Evolutionary conservation across 23 red algal species (phyloP).

Genomic region (Cyanidium caldarium): DNA sequence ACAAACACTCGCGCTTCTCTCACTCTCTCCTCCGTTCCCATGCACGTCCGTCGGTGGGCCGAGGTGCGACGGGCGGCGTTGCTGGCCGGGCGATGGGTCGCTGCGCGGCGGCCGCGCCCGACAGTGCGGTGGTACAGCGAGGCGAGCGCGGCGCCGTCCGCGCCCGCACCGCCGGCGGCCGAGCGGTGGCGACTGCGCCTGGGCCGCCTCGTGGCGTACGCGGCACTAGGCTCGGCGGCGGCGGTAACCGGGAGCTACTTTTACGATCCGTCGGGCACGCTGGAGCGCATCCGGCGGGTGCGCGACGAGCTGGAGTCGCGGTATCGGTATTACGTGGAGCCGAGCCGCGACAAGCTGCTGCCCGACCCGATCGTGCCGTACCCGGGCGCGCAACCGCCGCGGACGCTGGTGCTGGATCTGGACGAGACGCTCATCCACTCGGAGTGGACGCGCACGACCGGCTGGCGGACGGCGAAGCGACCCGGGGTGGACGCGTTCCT

Average conservation of each 20-base stretch:
- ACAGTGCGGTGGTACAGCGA: too few relatives aligned
- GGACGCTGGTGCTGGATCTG: conserved; percentile 81
- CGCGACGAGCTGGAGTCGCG: not conserved
- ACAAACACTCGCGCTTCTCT: too few relatives aligned
- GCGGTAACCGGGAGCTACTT: not conserved
- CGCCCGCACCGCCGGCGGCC: too few relatives aligned
- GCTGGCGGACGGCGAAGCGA: conserved; percentile 80
- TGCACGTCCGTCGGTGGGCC: too few relatives aligned
- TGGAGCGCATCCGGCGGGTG: not conserved
- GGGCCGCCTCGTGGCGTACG: not conserved
- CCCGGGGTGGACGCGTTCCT: conserved; percentile 93
- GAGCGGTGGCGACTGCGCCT: too few relatives aligned
- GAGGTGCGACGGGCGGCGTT: too few relatives aligned
- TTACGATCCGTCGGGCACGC: not conserved
- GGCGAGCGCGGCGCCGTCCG: too few relatives aligned
- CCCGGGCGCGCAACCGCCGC: conserved; percentile 18
- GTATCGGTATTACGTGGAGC: conserved; percentile 46
- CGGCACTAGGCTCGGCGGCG: not conserved
- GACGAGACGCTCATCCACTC: conserved; percentile 80
- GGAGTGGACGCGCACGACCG: conserved; percentile 37
- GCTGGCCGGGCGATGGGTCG: too few relatives aligned
- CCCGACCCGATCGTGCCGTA: conserved; percentile 27
- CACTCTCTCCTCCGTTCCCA: too few relatives aligned
- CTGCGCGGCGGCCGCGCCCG: too few relatives aligned
- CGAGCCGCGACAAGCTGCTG: conserved; percentile 60